Conservation (phyloP, 192 early-diverging fungal species). For the Powellomyces hirtus region DNA sequence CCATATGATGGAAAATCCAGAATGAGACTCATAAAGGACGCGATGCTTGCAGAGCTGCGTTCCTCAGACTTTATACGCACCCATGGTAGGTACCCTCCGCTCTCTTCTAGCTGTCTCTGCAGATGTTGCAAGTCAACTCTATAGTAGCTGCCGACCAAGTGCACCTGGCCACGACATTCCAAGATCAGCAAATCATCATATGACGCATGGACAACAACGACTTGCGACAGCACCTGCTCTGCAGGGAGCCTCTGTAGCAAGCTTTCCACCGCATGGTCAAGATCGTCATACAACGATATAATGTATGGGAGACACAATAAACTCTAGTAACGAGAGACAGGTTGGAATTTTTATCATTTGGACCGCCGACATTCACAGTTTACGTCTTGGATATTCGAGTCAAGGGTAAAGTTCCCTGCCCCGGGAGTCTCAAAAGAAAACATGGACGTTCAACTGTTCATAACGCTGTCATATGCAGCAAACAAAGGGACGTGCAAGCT, state of each 20-base stretch:
- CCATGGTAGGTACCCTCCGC: too few species aligned
- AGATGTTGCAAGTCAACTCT: background rate
- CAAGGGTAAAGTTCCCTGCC: too few species aligned
- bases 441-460: too few species aligned
- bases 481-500: too few species aligned
- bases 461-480: too few species aligned
- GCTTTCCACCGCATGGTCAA: background rate
- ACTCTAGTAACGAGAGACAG: too few species aligned
- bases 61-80: background rate
- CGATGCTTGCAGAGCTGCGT: background rate
- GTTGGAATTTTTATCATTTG: too few species aligned
- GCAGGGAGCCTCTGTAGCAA: background rate
- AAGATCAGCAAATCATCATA: background rate
- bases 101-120: too few species aligned
- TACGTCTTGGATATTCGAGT: too few species aligned
- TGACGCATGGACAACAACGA: background rate
- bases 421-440: too few species aligned
- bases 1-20: too few species aligned
- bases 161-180: background rate
- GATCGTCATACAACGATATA: background rate
- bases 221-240: background rate
- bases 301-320: background rate
- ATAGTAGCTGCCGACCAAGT: background rate
- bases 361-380: too few species aligned
- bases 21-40: background rate